Evolutionary conservation across 2,329 filamentous ascomycete genomes (phyloP).

Genomic region (Nigrospora sphaerica): DNA sequence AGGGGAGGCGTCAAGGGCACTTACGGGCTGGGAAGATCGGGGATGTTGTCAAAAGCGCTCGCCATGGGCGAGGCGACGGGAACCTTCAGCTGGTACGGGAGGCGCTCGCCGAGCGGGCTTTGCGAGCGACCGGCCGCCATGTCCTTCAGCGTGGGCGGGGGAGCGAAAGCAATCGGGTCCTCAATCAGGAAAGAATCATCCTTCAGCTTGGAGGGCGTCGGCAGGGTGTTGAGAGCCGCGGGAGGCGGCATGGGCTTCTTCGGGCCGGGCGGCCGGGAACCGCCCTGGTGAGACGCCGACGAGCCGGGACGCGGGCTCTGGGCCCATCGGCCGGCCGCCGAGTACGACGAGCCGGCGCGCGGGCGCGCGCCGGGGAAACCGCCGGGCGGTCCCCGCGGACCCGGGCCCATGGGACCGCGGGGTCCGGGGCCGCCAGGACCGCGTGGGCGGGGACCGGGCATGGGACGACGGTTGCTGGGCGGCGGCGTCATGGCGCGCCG

Average conservation of each 20-base stretch:
- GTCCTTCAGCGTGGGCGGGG: constrained; percentile 61
- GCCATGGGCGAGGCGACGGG: constrained; percentile 71
- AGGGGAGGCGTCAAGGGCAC: constrained; percentile 28
- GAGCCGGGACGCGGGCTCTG: constrained; percentile 24
- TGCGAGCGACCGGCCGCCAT: constrained; percentile 62
- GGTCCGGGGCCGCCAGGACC: constrained; percentile 21
- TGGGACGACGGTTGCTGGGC: constrained; percentile 38
- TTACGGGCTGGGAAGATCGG: constrained; percentile 84
- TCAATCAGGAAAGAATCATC: constrained; percentile 71
- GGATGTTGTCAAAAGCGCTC: constrained; percentile 80
- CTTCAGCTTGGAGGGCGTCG: constrained; percentile 76
- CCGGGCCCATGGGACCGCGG: constrained; percentile 37
- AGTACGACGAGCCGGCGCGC: constrained; percentile 43
- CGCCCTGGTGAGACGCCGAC: constrained; percentile 34
- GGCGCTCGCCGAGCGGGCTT: constrained; percentile 55
- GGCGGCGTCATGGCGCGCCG: constrained; percentile 95
- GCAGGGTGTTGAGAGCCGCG: constrained; percentile 64
- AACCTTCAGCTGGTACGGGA: constrained; percentile 69
- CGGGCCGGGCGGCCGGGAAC: constrained; percentile 10
- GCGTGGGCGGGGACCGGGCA: constrained; percentile 21
- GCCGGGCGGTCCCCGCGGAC: constrained; percentile 25
- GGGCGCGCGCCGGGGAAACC: constrained; percentile 20
- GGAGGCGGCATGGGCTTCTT: constrained; percentile 61
- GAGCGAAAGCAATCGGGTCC: constrained; percentile 76
- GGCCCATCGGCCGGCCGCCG: constrained; percentile 22